Percentiles rank a stretch among this genome's conserved stretches.
Conservation (phyloP, 257 asterid species). For the Handroanthus guayacan region DNA sequence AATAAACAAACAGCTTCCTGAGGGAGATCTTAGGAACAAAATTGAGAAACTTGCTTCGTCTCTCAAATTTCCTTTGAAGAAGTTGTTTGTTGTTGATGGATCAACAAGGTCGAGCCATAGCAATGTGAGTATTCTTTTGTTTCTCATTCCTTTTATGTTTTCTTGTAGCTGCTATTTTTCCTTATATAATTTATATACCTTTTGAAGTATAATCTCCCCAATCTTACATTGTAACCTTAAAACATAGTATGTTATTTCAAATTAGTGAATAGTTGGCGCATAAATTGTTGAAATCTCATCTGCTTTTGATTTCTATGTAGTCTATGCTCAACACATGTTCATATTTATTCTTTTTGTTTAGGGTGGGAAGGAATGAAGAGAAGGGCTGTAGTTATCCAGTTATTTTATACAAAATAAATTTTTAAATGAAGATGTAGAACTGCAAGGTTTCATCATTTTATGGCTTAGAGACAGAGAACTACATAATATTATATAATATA, state of each 20-base stretch:
- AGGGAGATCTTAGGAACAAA: constrained; percentile 84
- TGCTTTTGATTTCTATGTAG: not conserved
- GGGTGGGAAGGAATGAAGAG: constrained; percentile 13
- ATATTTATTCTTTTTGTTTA: constrained; percentile 18
- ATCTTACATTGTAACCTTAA: constrained; percentile 5
- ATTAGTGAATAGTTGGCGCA: constrained; percentile 6
- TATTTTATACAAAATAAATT: not conserved
- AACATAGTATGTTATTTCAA: not conserved
- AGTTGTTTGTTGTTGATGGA: constrained; percentile 96
- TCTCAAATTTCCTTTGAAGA: constrained; percentile 88
- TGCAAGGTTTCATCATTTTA: constrained; percentile 3
- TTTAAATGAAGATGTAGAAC: not conserved
- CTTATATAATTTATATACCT: constrained; percentile 13
- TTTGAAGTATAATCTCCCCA: constrained; percentile 6
- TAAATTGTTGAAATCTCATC: constrained; percentile 22
- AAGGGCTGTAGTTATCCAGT: not conserved
- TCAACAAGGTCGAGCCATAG: constrained; percentile 99
- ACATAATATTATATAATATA: constrained; percentile 1
- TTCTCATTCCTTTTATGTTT: constrained; percentile 2
- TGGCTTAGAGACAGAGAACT: constrained; percentile 16
- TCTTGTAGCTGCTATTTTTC: constrained; percentile 10
- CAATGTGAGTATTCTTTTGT: constrained; percentile 67
- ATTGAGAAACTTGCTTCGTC: constrained; percentile 92
- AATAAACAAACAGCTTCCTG: constrained; percentile 72
- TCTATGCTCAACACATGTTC: constrained; percentile 2